A percentile compares a stretch with the other conserved stretches of the same genome.
Evolutionary conservation across 2,329 filamentous ascomycete species (phyloP).

Genomic region (Endoconidiophora polonica): DNA sequence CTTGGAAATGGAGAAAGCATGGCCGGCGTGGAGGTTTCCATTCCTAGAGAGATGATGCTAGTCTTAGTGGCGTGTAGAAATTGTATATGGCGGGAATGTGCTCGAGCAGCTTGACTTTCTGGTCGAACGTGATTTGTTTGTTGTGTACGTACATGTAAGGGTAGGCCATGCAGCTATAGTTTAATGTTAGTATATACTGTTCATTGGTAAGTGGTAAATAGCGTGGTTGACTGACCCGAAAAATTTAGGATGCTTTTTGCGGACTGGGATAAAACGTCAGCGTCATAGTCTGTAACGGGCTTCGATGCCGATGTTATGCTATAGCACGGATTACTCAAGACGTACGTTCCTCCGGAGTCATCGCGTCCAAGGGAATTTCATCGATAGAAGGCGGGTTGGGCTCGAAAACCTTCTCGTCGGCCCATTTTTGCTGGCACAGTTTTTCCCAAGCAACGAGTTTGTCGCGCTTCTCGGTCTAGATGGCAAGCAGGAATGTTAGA

Average conservation of each 20-base stretch:
- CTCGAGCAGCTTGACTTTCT: not conserved
- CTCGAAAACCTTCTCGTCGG: slow-evolving; percentile 63
- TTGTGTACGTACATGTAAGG: slow-evolving; percentile 21
- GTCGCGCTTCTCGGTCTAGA: slow-evolving; percentile 72
- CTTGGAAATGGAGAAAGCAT: slow-evolving; percentile 83
- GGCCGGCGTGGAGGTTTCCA: slow-evolving; percentile 74
- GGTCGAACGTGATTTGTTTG: slow-evolving; percentile 20
- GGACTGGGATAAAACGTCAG: slow-evolving; percentile 25
- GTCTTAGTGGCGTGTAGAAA: slow-evolving; percentile 36
- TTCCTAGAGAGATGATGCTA: slow-evolving; percentile 31
- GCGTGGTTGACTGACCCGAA: slow-evolving; percentile 54
- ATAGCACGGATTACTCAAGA: not conserved
- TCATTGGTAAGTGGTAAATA: not conserved
- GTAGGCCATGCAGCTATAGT: slow-evolving; percentile 23
- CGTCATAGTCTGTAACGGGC: not conserved
- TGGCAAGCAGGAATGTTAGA: slow-evolving; percentile 5
- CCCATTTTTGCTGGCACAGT: slow-evolving; percentile 55
- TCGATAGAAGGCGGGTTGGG: slow-evolving; percentile 63
- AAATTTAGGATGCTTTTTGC: slow-evolving; percentile 75
- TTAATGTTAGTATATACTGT: not conserved
- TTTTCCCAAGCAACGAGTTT: slow-evolving; percentile 70
- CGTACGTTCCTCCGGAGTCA: slow-evolving; percentile 46
- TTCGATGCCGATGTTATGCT: too few species aligned
- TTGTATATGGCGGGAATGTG: not conserved
- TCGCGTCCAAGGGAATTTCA: slow-evolving; percentile 61